Conservation (phyloP, 305 asterid species). For the Andrographis paniculata region DNA sequence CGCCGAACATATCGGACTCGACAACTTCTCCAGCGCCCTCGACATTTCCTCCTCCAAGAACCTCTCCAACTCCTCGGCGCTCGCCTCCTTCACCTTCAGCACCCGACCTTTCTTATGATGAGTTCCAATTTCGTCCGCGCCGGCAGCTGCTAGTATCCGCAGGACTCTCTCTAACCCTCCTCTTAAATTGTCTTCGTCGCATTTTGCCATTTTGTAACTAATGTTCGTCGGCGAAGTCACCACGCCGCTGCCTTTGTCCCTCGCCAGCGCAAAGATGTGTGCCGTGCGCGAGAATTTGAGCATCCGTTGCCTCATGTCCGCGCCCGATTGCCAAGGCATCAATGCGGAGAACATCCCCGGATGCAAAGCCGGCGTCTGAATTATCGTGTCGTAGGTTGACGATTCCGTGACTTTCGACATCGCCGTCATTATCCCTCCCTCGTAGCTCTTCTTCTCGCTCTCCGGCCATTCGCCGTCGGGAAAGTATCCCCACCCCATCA, state of each 20-base stretch:
- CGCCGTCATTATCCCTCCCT: conserved; percentile 53
- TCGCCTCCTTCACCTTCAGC: conserved; percentile 35
- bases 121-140: conserved; percentile 70
- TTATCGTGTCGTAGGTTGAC: conserved; percentile 40
- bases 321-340: conserved; percentile 56
- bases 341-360: conserved; percentile 57
- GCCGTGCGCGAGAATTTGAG: conserved; percentile 47
- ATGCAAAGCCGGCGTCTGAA: conserved; percentile 60
- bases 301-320: conserved; percentile 39
- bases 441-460: conserved; percentile 36
- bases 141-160: conserved; percentile 51
- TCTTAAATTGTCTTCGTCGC: conserved; percentile 32
- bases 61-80: conserved; percentile 29
- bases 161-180: conserved; percentile 39
- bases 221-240: conserved; percentile 26
- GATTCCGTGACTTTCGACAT: conserved; percentile 43
- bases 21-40: conserved; percentile 26
- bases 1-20: conserved; percentile 47
- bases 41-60: conserved; percentile 48
- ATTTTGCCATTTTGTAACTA: conserved; percentile 29
- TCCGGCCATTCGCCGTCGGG: conserved; percentile 42
- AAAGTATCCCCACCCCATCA: conserved; percentile 32
- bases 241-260: conserved; percentile 50
- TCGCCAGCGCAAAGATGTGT: conserved; percentile 38
- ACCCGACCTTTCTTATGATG: conserved; percentile 36